phyloP scores from a whole-genome alignment of 257 asterid species.

The Misopates orontium region DNA sequence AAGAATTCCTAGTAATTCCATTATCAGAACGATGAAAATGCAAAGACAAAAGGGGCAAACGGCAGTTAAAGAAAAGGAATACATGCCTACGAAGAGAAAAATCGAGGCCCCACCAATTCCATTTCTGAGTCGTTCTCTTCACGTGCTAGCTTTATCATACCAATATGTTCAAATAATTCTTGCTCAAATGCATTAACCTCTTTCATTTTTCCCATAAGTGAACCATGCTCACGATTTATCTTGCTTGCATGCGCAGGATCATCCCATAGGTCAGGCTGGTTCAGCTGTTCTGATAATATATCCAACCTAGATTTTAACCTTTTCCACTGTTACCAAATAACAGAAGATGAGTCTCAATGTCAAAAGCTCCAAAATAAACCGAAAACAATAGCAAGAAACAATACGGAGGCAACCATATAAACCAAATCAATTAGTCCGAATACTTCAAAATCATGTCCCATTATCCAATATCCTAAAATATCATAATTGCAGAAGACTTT shows the following conservation, averaged over 20 bases:
- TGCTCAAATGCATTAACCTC: slow-evolving; percentile 73
- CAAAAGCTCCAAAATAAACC: slow-evolving; percentile 1
- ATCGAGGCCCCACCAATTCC: slow-evolving; percentile 72
- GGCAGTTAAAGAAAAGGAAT: slow-evolving; percentile 27
- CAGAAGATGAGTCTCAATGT: slow-evolving; percentile 17
- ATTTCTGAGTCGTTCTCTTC: slow-evolving; percentile 81
- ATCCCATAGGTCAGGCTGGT: slow-evolving; percentile 82
- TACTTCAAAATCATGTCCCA: neutral
- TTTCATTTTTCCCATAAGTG: slow-evolving; percentile 69
- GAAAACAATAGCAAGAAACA: slow-evolving; percentile 5
- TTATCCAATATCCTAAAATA: slow-evolving; percentile 19
- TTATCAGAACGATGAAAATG: slow-evolving; percentile 2
- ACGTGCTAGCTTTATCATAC: slow-evolving; percentile 91
- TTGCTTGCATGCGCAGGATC: slow-evolving; percentile 85
- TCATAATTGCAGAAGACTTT: neutral
- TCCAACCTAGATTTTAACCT: slow-evolving; percentile 52
- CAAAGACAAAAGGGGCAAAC: slow-evolving; percentile 23
- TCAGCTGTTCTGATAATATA: slow-evolving; percentile 60
- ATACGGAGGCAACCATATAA: neutral
- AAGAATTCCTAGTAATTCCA: slow-evolving; percentile 10
- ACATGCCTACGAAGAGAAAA: slow-evolving; percentile 51
- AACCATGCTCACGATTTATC: slow-evolving; percentile 91
- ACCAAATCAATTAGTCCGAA: neutral
- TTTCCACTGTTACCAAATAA: slow-evolving; percentile 64
- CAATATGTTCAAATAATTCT: slow-evolving; percentile 82